Evolutionary conservation across 176 grass and related monocot species (phyloP), one percentile per base, ranked within the genome.

Genomic region (Chloris gayana): DNA sequence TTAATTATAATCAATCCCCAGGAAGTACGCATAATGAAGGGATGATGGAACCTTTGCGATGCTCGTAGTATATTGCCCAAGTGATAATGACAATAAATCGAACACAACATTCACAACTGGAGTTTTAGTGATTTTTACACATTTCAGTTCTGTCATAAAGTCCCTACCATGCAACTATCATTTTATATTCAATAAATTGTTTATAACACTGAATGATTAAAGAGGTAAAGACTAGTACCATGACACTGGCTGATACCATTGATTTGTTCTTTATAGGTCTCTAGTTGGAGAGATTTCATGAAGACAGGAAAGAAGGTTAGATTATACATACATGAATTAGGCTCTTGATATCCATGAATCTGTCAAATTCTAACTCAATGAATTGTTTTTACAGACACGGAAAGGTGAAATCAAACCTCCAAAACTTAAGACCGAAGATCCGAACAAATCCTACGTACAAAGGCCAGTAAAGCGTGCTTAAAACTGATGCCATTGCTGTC

Each of bases 241-340:
- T 26, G 33, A 22, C 19, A 63, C 12, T 66, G 6, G 38, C 19
- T 83, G 53, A 79, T 67, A 50, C 60, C 33, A 53, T 68, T 39
- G 57, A 22, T 85, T 70, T 78, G 25, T 72, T 39, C n/a, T 81
- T 30, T 67, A 14, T 73, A 99, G 97, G 97, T 99, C 67, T 96
- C 93, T 68, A 99, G 97, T 84, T 99, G 97, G 97, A 93, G 97
- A 84, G 97, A 96, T 96, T 99, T 99, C 78, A 96, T 96, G 93
- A 99, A 96, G 88, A 91, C 90, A 39, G 97, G 97, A 67, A 99
- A 99, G 80, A 99, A 99, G 97, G 93, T 99, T 68, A 78, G 86
- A 49, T 44, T 73, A 19, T 38, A 24, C 4, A 68, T 26, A 30
- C 38, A 33, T 2, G 17, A 53, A 49, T 5, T 42, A 62, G 4